Base-by-base conservation (phyloP, 495 filamentous ascomycete genomes). In the Penicillium egyptiacum region DNA sequence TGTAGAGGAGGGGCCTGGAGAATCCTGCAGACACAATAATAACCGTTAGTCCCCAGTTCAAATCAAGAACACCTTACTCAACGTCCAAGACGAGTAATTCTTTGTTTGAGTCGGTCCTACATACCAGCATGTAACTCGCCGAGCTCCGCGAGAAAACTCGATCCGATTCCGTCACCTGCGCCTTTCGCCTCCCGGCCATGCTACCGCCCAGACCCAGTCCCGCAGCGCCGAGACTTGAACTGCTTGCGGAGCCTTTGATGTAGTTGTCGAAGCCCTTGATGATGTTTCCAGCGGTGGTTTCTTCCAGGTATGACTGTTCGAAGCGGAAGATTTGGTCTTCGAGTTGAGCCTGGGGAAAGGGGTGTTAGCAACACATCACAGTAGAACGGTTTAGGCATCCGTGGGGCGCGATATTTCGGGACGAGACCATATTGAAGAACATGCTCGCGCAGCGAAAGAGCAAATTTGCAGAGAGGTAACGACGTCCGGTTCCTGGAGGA, bases 251-350 rank as follows among this genome's bases (percentile, higher is more conserved):
- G 46, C 90, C 91, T 68, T 98, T 98, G 76, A 96, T 93, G 73
- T 96, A 98, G 62, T 89, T 93, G 68, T 98, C 94, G 73, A 98
- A 98, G 40, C 94, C 94, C 59, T 86, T 89, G 74, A 98, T 91
- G 67, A 98, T 98, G 76, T 98, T 98, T 17, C 94, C 94, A 41
- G 80, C 81, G 22, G 88, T 88, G 16, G 91, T 96, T 60, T 91
- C 90, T 71, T 96, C 92, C 42, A 98, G 85, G 73, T 98, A 98
- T 16, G 85, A 82, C 51, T 88, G 84, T 71, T 98, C 94, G 65
- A 87, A 85, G 55, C 87, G 84, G 71, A 77, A 86, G 67, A 98
- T 98, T 64, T 83, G 82, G 47, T 96, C 91, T 79, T 98, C 94
- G 50, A 88, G 76, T 59, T 78, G 69, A 46, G 77, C 73, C 85